Evolutionary conservation across 2,329 filamentous ascomycete genomes (phyloP), one percentile per base, ranked within the genome.

Genomic region (Trichothecium roseum): DNA sequence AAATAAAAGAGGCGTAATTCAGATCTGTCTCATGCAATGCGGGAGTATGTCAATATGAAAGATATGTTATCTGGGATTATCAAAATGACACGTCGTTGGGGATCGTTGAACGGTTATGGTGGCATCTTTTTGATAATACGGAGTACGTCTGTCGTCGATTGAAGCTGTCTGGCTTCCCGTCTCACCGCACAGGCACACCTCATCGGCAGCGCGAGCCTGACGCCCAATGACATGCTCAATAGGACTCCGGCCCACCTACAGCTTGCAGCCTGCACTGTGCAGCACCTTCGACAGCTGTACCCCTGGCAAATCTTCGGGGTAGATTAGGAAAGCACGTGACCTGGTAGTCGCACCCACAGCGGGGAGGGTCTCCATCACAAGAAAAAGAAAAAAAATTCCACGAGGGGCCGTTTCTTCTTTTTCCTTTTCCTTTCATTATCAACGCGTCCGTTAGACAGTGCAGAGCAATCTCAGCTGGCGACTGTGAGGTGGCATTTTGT

Each of bases 371-470:
- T n/a, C 14, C 6, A 7, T 6, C 31, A 4, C 32, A 27, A 34
- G 12, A 34, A 34, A 26, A 34, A 34, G 27, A 33, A 33, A 26
- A n/a, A 20, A 34, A 24, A 27, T 28, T 27, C 22, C 28, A n/a
- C 18, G 20, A 28, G 14, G 14, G 6, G 20, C 20, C 20, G 20
- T 10, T 24, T 12, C 30, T 35, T 40, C 36, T 40, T 20, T 22
- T 37, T 47, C 50, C 62, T 58, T 40, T 61, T 62, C 57, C 53
- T 51, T 57, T 59, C 57, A 24, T 24, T 6, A 24, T 49, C 66
- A 75, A 81, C 79, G 81, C 81, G 73, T 71, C 80, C 78, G 72
- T 68, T 66, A 88, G 84, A 89, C 84, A 89, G 84, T 88, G 76
- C 83, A 81, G 74, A 70, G 70, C 79, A 79, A 77, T 69, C 72